Percentiles rank a stretch among this genome's conserved stretches.
These are phyloP conservation scores for Coix lacrymajobi DNA, from an alignment of 176 grass and related monocot genomes.

Conservation along the genomic window DNA sequence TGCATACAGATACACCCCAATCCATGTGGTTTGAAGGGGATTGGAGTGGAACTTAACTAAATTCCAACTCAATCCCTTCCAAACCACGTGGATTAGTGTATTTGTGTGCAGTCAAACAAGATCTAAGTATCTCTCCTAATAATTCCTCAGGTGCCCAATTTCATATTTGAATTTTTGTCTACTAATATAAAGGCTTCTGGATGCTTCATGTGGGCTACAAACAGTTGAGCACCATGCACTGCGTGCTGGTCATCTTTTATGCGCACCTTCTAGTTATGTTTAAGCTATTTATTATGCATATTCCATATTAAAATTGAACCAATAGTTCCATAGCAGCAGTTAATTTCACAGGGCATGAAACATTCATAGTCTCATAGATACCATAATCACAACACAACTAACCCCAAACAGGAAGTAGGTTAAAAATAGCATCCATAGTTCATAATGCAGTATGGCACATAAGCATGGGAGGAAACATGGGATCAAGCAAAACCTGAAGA, in stretches of 20 bases:
- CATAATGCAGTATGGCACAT: not conserved
- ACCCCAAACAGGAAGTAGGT: not conserved
- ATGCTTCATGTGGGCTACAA: conserved; percentile 3
- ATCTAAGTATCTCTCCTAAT: not conserved
- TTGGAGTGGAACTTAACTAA: too few relatives aligned
- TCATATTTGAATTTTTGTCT: not conserved
- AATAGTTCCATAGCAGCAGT: not conserved
- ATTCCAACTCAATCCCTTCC: too few relatives aligned
- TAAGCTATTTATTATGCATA: not conserved
- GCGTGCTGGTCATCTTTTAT: not conserved
- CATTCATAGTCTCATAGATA: not conserved
- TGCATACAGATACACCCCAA: too few relatives aligned
- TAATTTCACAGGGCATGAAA: not conserved
- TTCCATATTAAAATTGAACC: not conserved
- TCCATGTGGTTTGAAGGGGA: too few relatives aligned
- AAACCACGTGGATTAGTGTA: too few relatives aligned
- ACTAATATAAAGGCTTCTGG: not conserved
- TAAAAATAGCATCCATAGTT: not conserved
- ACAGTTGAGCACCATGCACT: not conserved
- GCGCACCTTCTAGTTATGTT: not conserved
- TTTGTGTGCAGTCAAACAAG: too few relatives aligned
- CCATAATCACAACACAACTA: not conserved
- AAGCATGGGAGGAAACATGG: not conserved
- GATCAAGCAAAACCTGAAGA: conserved; percentile 48
- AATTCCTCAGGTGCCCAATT: not conserved